Evolutionary conservation across 208 protist genomes (phyloP), one percentile per base, ranked within the genome.

Genomic region (Eutreptiella sp.): DNA sequence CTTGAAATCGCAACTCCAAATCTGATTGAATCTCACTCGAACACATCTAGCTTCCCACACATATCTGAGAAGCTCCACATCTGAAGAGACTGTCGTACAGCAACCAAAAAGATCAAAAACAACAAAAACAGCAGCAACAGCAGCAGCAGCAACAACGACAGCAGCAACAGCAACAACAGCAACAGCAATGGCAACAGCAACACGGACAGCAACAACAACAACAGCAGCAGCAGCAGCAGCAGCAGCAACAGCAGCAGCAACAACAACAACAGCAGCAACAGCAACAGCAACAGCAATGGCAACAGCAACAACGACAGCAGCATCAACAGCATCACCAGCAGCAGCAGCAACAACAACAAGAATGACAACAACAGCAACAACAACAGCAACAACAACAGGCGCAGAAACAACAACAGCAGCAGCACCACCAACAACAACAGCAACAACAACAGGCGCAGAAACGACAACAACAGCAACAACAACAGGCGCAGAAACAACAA

Each of bases 231-330:
- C 45, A 50, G 34, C 45, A 50, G n/a, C 45, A 50, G 34, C 45
- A 50, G n/a, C 45, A 50, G 34, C 45, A 50, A 50, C 45, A 50
- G 34, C 45, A 50, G n/a, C 45, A 50, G 34, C 45, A 50, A 50
- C 45, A 50, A n/a, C 45, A 50, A 50, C 45, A 50, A n/a, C 45
- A 50, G n/a, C 45, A 50, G 34, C 45, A 50, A 50, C 45, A 50
- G 34, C 45, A 50, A 50, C 45, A 50, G 34, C 45, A 50, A 50
- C 45, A 50, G 34, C 45, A 50, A 50, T n/a, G n/a, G 34, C 34
- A 50, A 50, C 45, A 50, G 34, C 34, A 50, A 50, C 45, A 50
- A n/a, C 34, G n/a, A 50, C 21, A 50, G 45, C 45, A 50, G 45
- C 34, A 50, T 50, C 34, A 50, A 41, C 45, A 50, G 45, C 45